A percentile compares a stretch with the other conserved stretches of the same genome.
Conservation (phyloP, 148 eudicot species). For the Gaultheria prostrata region DNA sequence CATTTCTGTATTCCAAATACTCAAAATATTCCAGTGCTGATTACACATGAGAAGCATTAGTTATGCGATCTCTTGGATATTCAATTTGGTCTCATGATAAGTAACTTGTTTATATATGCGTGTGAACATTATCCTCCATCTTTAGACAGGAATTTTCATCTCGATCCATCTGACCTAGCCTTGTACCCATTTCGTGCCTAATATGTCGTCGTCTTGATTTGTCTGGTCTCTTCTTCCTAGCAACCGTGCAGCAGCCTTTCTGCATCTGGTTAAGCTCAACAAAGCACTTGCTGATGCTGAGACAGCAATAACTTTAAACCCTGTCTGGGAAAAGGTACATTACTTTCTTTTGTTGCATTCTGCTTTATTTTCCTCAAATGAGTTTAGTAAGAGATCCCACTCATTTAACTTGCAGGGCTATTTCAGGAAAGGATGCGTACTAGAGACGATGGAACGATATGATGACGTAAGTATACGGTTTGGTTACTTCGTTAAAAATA, state of each 20-base stretch:
- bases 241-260: constrained; percentile 99
- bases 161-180: constrained; percentile 4
- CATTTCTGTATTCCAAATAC: not conserved
- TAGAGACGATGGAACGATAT: constrained; percentile 91
- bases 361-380: not conserved
- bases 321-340: constrained; percentile 92
- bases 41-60: not conserved
- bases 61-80: not conserved
- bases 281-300: constrained; percentile 98
- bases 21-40: not conserved
- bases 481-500: not conserved
- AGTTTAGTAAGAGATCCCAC: constrained; percentile 7
- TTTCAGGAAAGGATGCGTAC: constrained; percentile 92
- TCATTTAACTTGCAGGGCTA: constrained; percentile 60
- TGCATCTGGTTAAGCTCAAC: constrained; percentile 78
- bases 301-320: constrained; percentile 71
- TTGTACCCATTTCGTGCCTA: not conserved
- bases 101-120: not conserved
- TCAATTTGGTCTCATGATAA: not conserved
- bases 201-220: not conserved
- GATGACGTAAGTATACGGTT: constrained; percentile 54
- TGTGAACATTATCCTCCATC: not conserved
- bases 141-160: constrained; percentile 3
- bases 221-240: constrained; percentile 35
- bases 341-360: not conserved